Base-by-base conservation (phyloP, 2,329 filamentous ascomycete genomes). In the Elsinoe batatas region DNA sequence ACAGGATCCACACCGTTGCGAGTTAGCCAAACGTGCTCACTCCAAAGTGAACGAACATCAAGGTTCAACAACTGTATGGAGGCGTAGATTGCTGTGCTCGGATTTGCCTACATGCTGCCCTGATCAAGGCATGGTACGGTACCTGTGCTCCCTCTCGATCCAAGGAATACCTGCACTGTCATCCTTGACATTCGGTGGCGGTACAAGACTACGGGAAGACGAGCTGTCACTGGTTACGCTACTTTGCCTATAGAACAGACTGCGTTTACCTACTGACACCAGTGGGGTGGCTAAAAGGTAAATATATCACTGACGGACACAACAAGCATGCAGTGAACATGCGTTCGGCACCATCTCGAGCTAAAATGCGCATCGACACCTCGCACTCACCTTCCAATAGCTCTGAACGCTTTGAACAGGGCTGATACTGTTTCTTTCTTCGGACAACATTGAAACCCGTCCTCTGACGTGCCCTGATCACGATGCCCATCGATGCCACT, bases 1-100 rank as follows among this genome's bases (percentile, higher is more conserved):
- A 20, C 33, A 17, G 35, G 32, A 38, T 11, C n/a, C 47, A 22
- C 20, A 35, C 47, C 47, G 47, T 51, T 51, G 47, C 47, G 47
- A 51, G 32, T 18, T n/a, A 38, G 12, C 15, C 12, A 36, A 51
- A 37, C 35, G 47, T 38, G 15, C 47, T 37, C 47, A 51, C 20
- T 51, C 33, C 32, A 35, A 22, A 18, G 18, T 26, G 10, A 5
- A 7, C 7, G 36, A 36, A n/a, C 47, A n/a, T 26, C 33, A 36
- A 37, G 18, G n/a, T 51, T 36, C 47, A 51, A 51, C 47, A 17
- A 17, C 5, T 44, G 12, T 20, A 22, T 44, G 40, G 40, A 44
- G 40, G 8, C 18, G 47, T 33, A n/a, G 32, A 35, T n/a, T 37
- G 17, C 15, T 36, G 46, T 13, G 26, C 22, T 47, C 20, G 11